phyloP scores from a whole-genome alignment of 345 rosid species.

The Eucalyptus sideroxylon region DNA sequence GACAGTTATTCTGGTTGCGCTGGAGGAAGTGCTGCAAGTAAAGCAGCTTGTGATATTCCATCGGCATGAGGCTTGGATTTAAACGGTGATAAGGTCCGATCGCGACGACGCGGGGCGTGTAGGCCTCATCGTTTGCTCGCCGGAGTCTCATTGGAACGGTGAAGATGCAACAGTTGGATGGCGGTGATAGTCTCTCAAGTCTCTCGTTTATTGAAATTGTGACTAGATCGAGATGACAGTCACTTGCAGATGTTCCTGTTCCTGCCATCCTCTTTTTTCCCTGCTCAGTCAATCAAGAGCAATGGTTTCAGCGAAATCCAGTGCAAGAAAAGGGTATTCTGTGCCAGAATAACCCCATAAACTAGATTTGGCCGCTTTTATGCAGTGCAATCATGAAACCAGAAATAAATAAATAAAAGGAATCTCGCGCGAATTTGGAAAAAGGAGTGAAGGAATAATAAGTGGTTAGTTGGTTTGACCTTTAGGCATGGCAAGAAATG shows the following conservation, averaged over 20 bases:
- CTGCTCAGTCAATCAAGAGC: background rate
- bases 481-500: background rate
- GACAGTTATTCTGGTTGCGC: fast-evolving
- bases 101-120: fast-evolving
- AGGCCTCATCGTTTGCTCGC: fast-evolving
- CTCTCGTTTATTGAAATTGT: fast-evolving
- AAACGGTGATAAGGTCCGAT: fast-evolving
- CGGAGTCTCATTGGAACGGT: fast-evolving
- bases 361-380: background rate
- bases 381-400: no score
- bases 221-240: fast-evolving
- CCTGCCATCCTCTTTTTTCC: background rate
- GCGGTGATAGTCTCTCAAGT: background rate
- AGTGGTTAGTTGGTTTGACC: background rate
- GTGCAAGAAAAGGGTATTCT: background rate
- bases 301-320: background rate
- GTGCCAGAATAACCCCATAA: background rate
- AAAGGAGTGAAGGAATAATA: background rate
- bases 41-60: background rate
- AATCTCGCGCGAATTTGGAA: fast-evolving
- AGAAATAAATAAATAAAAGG: no score
- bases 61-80: background rate
- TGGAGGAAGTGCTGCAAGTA: background rate
- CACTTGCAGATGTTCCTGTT: background rate
- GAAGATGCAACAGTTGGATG: background rate